A percentile compares a stretch with the other conserved stretches of the same genome.
phyloP scores from a whole-genome alignment of 2,329 filamentous ascomycete genomes.

The Penicillium digitatum region DNA sequence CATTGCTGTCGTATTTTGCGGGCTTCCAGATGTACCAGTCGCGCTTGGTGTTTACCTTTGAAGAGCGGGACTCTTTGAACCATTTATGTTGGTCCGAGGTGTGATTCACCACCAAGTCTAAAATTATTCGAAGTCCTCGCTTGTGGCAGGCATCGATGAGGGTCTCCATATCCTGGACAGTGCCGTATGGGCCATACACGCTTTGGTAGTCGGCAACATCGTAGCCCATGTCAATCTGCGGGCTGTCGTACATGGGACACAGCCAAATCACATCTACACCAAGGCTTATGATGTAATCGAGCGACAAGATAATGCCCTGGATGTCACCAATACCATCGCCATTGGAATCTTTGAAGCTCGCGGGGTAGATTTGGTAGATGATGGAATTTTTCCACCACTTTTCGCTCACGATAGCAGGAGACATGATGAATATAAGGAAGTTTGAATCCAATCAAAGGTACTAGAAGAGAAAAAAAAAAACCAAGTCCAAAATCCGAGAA shows the following conservation, averaged over 20 bases:
- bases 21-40: conserved; percentile 60
- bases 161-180: conserved; percentile 56
- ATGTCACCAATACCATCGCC: conserved; percentile 60
- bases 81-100: conserved; percentile 65
- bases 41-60: conserved; percentile 56
- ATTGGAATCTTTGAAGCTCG: conserved; percentile 50
- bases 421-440: conserved; percentile 2
- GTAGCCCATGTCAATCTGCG: conserved; percentile 65
- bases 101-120: conserved; percentile 72
- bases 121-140: conserved; percentile 62
- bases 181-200: conserved; percentile 60
- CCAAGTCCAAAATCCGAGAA: too few species aligned
- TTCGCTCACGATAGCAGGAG: conserved; percentile 3
- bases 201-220: conserved; percentile 63
- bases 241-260: conserved; percentile 62
- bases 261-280: conserved; percentile 65
- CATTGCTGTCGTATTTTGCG: conserved; percentile 49
- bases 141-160: conserved; percentile 55
- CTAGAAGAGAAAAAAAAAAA: not conserved
- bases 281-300: conserved; percentile 59
- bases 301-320: conserved; percentile 58
- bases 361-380: conserved; percentile 33
- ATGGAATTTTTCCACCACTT: conserved; percentile 40
- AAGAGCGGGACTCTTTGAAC: conserved; percentile 61
- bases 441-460: not conserved